These are phyloP conservation scores for Corinectria fuckeliana DNA, from an alignment of 2,329 filamentous ascomycete genomes.

Conservation along the genomic window DNA sequence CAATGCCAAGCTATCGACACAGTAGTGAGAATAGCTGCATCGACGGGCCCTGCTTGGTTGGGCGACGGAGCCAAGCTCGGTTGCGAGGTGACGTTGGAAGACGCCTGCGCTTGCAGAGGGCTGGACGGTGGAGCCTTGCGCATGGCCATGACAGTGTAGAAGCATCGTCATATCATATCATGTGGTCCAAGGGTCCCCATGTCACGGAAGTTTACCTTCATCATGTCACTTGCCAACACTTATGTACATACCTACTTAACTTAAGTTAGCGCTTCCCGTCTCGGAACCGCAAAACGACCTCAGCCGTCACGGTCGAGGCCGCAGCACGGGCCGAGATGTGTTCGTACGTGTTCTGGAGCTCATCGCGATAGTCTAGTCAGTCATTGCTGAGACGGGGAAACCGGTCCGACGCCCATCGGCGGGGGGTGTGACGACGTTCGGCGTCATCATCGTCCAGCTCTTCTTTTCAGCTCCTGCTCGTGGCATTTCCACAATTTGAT, in stretches of 20 bases:
- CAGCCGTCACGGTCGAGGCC: slow-evolving; percentile 27
- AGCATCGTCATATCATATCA: slow-evolving; percentile 38
- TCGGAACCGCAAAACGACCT: slow-evolving; percentile 26
- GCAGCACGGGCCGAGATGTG: slow-evolving; percentile 23
- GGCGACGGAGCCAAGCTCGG: slow-evolving; percentile 18
- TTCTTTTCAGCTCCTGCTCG: neutral
- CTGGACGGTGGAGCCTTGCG: slow-evolving; percentile 19
- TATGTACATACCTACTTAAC: too few species aligned
- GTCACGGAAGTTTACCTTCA: slow-evolving; percentile 33
- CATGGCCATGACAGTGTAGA: slow-evolving; percentile 8
- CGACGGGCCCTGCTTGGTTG: slow-evolving; percentile 19
- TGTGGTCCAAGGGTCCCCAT: slow-evolving; percentile 25
- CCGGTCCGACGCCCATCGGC: neutral
- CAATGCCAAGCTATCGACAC: slow-evolving; percentile 23
- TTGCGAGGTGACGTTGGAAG: slow-evolving; percentile 29
- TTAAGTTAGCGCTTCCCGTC: slow-evolving; percentile 28
- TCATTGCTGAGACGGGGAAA: neutral
- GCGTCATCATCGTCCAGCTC: neutral
- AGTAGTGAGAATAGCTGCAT: slow-evolving; percentile 20
- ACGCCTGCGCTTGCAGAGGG: slow-evolving; percentile 13
- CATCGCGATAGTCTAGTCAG: neutral
- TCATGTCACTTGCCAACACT: slow-evolving; percentile 15
- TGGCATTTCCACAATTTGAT: neutral
- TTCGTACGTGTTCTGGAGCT: neutral
- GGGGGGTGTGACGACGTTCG: neutral